These are phyloP conservation scores for Epichloe coenophiala DNA, from an alignment of 2,329 filamentous ascomycete genomes.

Conservation along the genomic window DNA sequence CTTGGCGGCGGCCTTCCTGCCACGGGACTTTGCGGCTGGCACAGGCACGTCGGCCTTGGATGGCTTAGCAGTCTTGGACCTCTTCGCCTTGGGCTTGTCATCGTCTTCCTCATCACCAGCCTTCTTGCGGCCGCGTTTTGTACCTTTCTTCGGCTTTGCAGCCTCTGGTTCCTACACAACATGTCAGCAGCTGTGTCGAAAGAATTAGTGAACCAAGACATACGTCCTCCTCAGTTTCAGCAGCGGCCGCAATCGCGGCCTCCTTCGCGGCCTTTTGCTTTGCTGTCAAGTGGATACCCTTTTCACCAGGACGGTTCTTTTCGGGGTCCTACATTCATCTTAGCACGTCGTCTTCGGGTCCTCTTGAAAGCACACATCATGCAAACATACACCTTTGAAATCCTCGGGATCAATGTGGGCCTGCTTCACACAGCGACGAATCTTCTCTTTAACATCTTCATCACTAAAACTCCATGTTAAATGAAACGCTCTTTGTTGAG, in stretches of 20 bases:
- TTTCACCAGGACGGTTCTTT: constrained; percentile 54
- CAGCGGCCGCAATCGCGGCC: constrained; percentile 12
- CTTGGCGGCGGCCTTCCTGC: constrained; percentile 1
- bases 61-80: constrained; percentile 18
- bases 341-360: not conserved
- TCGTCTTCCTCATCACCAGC: constrained; percentile 17
- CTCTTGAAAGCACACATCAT: not conserved
- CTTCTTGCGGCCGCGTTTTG: constrained; percentile 23
- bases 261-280: constrained; percentile 22
- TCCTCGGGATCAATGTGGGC: constrained; percentile 77
- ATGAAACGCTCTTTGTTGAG: not conserved
- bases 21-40: not conserved
- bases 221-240: constrained; percentile 12
- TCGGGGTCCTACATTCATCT: constrained; percentile 49
- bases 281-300: constrained; percentile 42
- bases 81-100: constrained; percentile 22
- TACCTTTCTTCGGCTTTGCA: constrained; percentile 18
- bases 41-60: constrained; percentile 11
- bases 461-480: constrained; percentile 23
- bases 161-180: constrained; percentile 7
- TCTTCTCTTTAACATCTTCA: constrained; percentile 56
- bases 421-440: constrained; percentile 56
- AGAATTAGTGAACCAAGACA: not conserved
- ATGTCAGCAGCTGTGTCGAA: not conserved
- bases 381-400: constrained; percentile 68